These are phyloP conservation scores for Rhodamnia argentea DNA, from an alignment of 345 rosid genomes.

Conservation along the genomic window DNA sequence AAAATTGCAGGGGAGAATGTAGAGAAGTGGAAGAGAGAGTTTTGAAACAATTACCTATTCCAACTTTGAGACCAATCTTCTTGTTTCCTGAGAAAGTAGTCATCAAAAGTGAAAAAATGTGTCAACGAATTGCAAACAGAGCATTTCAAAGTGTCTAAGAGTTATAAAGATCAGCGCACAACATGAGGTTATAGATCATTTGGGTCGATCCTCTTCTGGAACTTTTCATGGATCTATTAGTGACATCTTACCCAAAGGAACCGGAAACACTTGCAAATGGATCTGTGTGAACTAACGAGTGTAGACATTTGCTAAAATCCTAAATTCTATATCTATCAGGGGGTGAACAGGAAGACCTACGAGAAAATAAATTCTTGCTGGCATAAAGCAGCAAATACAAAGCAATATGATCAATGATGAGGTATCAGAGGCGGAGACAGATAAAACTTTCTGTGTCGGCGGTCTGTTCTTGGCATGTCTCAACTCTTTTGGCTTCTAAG, in stretches of 20 bases:
- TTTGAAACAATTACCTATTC: not conserved
- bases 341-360: not conserved
- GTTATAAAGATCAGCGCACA: not conserved
- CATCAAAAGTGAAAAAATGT: not conserved
- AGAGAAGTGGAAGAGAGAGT: not conserved
- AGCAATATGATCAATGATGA: not conserved
- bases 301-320: not conserved
- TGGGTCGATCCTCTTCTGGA: not conserved
- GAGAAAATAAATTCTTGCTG: not conserved
- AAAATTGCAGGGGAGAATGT: not conserved
- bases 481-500: not conserved
- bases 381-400: not conserved
- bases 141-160: not conserved
- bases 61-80: not conserved
- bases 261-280: too few relatives aligned
- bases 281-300: not conserved
- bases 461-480: not conserved
- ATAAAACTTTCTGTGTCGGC: not conserved
- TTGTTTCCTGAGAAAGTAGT: not conserved
- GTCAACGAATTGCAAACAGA: not conserved
- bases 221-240: too few relatives aligned
- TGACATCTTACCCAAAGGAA: too few relatives aligned
- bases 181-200: not conserved
- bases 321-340: not conserved
- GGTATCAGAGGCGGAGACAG: not conserved